Conservation (phyloP, 371 early-diverging fungal species). For the Blakeslea trispora region DNA sequence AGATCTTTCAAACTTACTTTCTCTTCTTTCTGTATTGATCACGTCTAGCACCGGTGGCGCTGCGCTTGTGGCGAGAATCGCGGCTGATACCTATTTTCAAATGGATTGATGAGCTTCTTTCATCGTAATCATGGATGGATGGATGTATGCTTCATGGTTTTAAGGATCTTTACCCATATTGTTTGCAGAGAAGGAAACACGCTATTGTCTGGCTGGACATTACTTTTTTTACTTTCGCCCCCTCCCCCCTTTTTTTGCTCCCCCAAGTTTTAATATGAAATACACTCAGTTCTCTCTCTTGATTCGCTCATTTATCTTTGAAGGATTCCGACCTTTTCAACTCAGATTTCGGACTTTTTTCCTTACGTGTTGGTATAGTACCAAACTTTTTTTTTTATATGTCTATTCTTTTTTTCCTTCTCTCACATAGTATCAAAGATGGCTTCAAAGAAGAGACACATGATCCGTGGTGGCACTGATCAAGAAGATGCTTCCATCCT, state of each 20-base stretch:
- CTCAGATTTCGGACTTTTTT: not conserved
- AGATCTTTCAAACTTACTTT: constrained; percentile 24
- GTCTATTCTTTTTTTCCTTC: constrained; percentile 5
- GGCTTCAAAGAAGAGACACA: constrained; percentile 44
- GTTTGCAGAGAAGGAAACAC: constrained; percentile 21
- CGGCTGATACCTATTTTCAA: constrained; percentile 89
- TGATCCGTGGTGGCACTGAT: constrained; percentile 60
- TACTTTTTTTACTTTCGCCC: not conserved
- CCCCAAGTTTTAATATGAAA: too few relatives aligned
- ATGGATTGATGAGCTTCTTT: not conserved
- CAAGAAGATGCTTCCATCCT: constrained; percentile 76
- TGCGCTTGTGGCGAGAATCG: constrained; percentile 98
- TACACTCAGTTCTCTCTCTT: not conserved
- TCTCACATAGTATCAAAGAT: not conserved
- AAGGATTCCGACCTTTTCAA: not conserved
- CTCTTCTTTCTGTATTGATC: constrained; percentile 98
- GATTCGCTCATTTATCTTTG: not conserved
- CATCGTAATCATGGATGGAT: not conserved
- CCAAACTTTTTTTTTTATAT: not conserved
- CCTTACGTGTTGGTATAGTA: too few relatives aligned
- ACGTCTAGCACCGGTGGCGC: constrained; percentile 97
- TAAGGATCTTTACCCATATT: constrained; percentile 18
- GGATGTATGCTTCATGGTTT: constrained; percentile 5
- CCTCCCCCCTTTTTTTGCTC: too few relatives aligned
- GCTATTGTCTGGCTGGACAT: not conserved